Evolutionary conservation across 495 filamentous ascomycete genomes (phyloP), one percentile per base, ranked within the genome.

Genomic region (Penicillium subrubescens): DNA sequence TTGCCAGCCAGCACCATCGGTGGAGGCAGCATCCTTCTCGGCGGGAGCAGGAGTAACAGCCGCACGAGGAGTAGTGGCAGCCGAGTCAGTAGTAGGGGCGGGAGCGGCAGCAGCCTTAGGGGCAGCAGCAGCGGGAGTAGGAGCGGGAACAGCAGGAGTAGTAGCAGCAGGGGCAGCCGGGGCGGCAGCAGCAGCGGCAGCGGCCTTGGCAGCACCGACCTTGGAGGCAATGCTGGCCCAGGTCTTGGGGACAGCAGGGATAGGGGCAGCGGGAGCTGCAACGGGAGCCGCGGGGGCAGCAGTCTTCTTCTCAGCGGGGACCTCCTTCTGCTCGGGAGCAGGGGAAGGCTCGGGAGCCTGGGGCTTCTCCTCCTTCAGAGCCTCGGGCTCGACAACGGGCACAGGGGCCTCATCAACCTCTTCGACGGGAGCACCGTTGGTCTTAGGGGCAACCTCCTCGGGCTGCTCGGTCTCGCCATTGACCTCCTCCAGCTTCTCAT

Each of bases 211-310:
- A 35, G 68, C 68, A 31, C 72, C 55, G 64, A 72, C 60, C 73
- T 79, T 83, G 65, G 83, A 83, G 12, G 88, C 89, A 63, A 95
- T 87, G 78, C 82, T 95, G 33, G 95, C 95, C 96, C 96, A 98
- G 34, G 92, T 97, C 86, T 94, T 93, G 19, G 91, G 90, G 57
- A 79, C 71, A 62, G 78, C 74, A 55, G 83, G 83, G 14, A 79
- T 64, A 48, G 84, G 75, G 23, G 56, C 56, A 21, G 56, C 37
- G 1, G 84, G 75, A 23, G 51, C 51, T 3, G 25, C 51, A 34
- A 14, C 27, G 23, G 51, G 15, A 34, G 51, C 51, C n/a, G 51
- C 51, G 27, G 51, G 51, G 51, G 51, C 51, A 29, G 51, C 71
- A 53, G 83, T 78, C 68, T 88, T 81, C 70, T 79, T 76, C 65